Evolutionary conservation across 2,329 filamentous ascomycete genomes (phyloP), one percentile per base, ranked within the genome.

Genomic region (Talaromyces pinophilus): DNA sequence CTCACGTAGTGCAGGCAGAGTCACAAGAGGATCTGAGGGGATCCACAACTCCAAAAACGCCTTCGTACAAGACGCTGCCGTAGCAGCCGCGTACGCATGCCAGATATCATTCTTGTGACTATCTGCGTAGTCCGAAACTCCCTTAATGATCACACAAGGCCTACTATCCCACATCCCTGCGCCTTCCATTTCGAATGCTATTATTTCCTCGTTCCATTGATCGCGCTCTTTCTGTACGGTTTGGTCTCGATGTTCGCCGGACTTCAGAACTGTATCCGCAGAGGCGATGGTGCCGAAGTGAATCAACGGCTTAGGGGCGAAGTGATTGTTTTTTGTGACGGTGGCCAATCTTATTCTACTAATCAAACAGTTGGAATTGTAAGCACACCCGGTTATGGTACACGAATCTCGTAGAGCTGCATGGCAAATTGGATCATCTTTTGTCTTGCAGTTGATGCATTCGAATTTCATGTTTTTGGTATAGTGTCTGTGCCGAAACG

Each of bases 111-210:
- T 69, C 19, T 69, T 69, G 19, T 69, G 68, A 22, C 46, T 63
- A 40, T 69, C 67, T 8, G 68, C 68, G 44, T 69, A 69, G 61
- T 69, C 68, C 7, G 54, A 60, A 1, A 69, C 68, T 19, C 68
- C 68, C 15, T 67, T 61, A 25, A 69, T 64, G 35, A 69, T 62
- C 0, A 69, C 50, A 54, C 52, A 67, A 3, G 63, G 63, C 7
- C 33, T 40, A 44, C 44, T 42, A 19, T 65, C 63, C 63, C 63
- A 65, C 59, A 65, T 62, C 10, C 63, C 63, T 50, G 63, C 63
- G 1, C 63, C 63, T 50, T 65, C 63, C 63, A 65, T 65, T 30
- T 65, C 63, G 38, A 65, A 61, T 17, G 63, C 63, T 25, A 62
- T 55, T 15, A 65, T 62, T 17, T 62, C 30, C 33, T 62, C 63